Evolutionary conservation across 78 protist genomes (phyloP).

Genomic region (Dictyostelium citrinum): DNA sequence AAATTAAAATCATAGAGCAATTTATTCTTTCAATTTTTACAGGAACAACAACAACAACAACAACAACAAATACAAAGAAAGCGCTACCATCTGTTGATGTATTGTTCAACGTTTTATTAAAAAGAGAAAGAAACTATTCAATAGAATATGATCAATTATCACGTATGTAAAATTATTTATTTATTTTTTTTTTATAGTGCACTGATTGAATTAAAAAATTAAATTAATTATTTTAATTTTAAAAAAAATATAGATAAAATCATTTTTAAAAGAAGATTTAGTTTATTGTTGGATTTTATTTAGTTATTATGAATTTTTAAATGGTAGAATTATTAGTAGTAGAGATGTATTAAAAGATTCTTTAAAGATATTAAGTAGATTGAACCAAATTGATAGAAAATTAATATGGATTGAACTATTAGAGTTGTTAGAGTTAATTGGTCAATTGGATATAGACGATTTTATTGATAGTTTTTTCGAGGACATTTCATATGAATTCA

Average conservation of each 20-base stretch:
- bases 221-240: no score
- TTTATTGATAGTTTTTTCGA: conserved; percentile 26
- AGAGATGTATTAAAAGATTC: conserved; percentile 12
- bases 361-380: neutral
- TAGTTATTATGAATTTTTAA: conserved; percentile 13
- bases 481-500: conserved; percentile 35
- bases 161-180: neutral
- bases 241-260: neutral
- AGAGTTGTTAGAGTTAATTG: neutral
- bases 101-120: neutral
- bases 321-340: neutral
- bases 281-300: conserved; percentile 42
- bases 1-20: neutral
- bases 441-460: conserved; percentile 16
- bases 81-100: neutral
- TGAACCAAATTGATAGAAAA: neutral
- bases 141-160: neutral
- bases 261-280: neutral
- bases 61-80: neutral
- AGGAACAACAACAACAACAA: neutral
- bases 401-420: conserved; percentile 44
- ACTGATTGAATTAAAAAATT: no score
- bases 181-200: no score
- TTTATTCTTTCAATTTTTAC: neutral
- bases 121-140: neutral